Conservation (phyloP, 139 green algal species). For the Micractinium sp. region DNA sequence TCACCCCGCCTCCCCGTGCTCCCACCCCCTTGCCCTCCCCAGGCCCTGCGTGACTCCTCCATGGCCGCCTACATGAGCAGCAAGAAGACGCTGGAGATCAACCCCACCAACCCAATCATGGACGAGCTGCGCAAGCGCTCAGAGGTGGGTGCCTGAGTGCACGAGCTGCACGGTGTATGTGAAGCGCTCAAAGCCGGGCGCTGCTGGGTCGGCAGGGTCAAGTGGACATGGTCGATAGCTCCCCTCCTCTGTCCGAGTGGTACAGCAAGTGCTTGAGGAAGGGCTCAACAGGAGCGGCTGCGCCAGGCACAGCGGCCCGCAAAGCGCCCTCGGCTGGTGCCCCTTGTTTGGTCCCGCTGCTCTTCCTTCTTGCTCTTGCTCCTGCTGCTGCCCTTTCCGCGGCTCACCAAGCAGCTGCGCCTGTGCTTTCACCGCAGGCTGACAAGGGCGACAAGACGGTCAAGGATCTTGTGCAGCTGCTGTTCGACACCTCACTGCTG, state of each 20-base stretch:
- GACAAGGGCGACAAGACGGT: constrained; percentile 99
- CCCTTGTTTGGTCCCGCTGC: background rate
- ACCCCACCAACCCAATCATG: constrained; percentile 98
- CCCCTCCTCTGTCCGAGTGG: too few relatives aligned
- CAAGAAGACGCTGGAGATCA: constrained; percentile 99
- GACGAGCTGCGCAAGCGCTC: constrained; percentile 62
- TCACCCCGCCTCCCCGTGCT: background rate
- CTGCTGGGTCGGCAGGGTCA: too few relatives aligned
- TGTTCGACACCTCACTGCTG: constrained; percentile 99
- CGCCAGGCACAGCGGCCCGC: too few relatives aligned
- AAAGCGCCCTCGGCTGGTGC: too few relatives aligned
- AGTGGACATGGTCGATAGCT: too few relatives aligned
- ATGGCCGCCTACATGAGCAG: constrained; percentile 98
- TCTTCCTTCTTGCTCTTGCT: background rate
- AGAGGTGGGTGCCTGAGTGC: constrained; percentile 23
- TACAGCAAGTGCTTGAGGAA: too few relatives aligned
- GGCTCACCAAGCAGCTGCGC: background rate
- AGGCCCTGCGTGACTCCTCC: constrained; percentile 94
- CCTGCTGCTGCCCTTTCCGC: background rate
- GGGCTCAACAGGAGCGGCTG: too few relatives aligned
- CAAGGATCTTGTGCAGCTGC: constrained; percentile 98
- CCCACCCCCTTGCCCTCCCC: background rate
- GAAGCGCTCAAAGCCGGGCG: background rate
- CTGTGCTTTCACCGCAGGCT: constrained; percentile 38
- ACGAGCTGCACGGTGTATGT: background rate